Base-by-base conservation (phyloP, 805 yeast species). In the Lipomyces orientalis region DNA sequence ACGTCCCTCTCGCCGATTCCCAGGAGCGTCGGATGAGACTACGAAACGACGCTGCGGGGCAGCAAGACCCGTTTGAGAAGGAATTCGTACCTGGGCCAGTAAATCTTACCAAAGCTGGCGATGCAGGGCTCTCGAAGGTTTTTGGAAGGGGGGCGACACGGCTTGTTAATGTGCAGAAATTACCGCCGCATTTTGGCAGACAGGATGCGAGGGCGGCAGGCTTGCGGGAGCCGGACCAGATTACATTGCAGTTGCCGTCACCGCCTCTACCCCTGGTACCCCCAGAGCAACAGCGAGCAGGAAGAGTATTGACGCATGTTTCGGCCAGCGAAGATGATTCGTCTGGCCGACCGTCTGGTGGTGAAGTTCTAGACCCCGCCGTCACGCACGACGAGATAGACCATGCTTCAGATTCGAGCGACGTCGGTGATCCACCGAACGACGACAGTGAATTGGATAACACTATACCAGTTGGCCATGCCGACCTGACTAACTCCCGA, bases 1-100 rank as follows among this genome's bases (percentile, higher is more conserved):
- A 59, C 60, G 61, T 59, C 25, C 39, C 62, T 14, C 60, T 59
- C 14, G 62, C 61, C 60, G 62, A 59, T 22, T 59, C 62, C 14
- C 62, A 59, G 35, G 61, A 59, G 64, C 62, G 62, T 10, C 61
- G 62, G 14, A 43, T 9, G 8, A 59, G 19, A 31, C 60, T 43
- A 8, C 64, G 39, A 19, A 43, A 33, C 61, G 16, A 19, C 64
- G 39, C 35, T 22, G 14, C 25, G 22, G 35, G 35, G 19, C 33
- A 22, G 16, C 64, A 31, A 1, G 62, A 59, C 62, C 25, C 31
- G 1, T 37, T 59, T 37, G 55, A 37, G 33, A 25, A 37, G 31
- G 62, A 59, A 22, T 59, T 59, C 22, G 25, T 22, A 14, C 49
- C 62, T 19, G 62, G 43, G n/a, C 62, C 35, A 22, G 62, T 31